Conservation (phyloP, 2,329 filamentous ascomycete genomes). For the Alternaria brassicae region DNA sequence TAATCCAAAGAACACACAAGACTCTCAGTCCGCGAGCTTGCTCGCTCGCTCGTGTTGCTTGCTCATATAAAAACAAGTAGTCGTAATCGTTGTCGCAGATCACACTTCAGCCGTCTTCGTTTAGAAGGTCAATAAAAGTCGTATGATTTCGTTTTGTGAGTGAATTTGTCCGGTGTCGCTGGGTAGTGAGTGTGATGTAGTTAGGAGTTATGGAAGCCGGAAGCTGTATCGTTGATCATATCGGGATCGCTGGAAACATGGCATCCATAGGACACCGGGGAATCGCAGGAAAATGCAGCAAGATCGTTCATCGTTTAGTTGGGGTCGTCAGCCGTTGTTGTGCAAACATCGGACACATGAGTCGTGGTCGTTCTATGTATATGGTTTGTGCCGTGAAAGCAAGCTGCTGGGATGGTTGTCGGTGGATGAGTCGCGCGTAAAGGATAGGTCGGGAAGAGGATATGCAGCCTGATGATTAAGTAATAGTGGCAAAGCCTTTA, state of each 20-base stretch:
- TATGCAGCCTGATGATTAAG: slow-evolving; percentile 24
- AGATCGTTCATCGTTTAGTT: slow-evolving; percentile 44
- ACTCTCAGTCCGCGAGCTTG: slow-evolving; percentile 11
- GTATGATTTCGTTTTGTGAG: slow-evolving; percentile 27
- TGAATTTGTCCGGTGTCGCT: slow-evolving; percentile 25
- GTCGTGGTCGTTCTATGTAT: slow-evolving; percentile 41
- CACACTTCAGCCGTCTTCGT: slow-evolving; percentile 38
- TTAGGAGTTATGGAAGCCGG: slow-evolving; percentile 33
- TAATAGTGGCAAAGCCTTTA: slow-evolving; percentile 51
- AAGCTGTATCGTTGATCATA: slow-evolving; percentile 17
- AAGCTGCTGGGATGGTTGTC: slow-evolving; percentile 34
- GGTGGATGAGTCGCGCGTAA: slow-evolving; percentile 34
- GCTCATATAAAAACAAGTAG: slow-evolving; percentile 16
- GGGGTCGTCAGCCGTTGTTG: slow-evolving; percentile 45
- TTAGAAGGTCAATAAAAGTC: slow-evolving; percentile 30
- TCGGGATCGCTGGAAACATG: slow-evolving; percentile 40
- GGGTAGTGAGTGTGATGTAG: slow-evolving; percentile 38
- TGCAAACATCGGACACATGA: slow-evolving; percentile 43
- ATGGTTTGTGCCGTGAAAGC: slow-evolving; percentile 37
- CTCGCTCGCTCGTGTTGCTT: slow-evolving; percentile 7
- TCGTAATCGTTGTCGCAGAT: slow-evolving; percentile 31
- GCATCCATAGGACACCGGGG: slow-evolving; percentile 46
- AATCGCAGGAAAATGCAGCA: slow-evolving; percentile 46
- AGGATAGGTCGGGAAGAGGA: slow-evolving; percentile 24
- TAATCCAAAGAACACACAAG: slow-evolving; percentile 18